phyloP scores from a whole-genome alignment of 2,329 filamentous ascomycete species.

The Thielaviopsis punctulata region DNA sequence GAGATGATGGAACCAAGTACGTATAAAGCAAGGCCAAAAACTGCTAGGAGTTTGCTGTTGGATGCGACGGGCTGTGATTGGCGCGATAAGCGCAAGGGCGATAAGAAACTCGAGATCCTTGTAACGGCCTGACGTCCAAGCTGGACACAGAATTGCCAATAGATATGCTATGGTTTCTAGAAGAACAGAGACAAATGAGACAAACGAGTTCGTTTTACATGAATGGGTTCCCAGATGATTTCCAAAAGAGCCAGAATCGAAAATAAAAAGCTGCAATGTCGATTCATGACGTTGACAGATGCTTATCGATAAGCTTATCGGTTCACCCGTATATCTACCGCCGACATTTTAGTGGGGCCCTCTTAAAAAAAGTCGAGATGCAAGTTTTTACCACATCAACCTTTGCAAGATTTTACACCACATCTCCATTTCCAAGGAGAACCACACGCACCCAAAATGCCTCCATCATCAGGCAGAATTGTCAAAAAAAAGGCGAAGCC shows the following conservation, averaged over 20 bases:
- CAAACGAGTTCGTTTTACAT: too few relatives aligned
- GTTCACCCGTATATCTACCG: conserved; percentile 9
- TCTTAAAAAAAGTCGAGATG: background rate
- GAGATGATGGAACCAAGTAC: background rate
- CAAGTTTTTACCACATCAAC: background rate
- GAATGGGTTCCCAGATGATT: too few relatives aligned
- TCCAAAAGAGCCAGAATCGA: too few relatives aligned
- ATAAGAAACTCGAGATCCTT: too few relatives aligned
- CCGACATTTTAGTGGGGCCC: conserved; percentile 11
- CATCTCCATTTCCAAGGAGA: background rate
- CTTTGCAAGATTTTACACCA: background rate
- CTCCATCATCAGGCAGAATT: conserved; percentile 47
- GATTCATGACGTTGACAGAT: background rate
- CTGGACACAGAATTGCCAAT: too few relatives aligned
- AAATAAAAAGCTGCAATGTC: too few relatives aligned
- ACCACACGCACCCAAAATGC: conserved; percentile 32
- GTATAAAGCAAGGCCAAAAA: background rate
- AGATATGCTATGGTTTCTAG: too few relatives aligned
- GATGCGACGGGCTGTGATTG: conserved; percentile 11
- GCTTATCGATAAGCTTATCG: conserved; percentile 13
- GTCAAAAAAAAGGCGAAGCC: conserved; percentile 53
- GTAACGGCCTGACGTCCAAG: too few relatives aligned
- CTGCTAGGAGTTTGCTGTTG: conserved; percentile 2
- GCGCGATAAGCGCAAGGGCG: conserved; percentile 11
- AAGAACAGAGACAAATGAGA: too few relatives aligned